Conservation (phyloP, 2,329 filamentous ascomycete genomes). For the Nannizzia gypsea region DNA sequence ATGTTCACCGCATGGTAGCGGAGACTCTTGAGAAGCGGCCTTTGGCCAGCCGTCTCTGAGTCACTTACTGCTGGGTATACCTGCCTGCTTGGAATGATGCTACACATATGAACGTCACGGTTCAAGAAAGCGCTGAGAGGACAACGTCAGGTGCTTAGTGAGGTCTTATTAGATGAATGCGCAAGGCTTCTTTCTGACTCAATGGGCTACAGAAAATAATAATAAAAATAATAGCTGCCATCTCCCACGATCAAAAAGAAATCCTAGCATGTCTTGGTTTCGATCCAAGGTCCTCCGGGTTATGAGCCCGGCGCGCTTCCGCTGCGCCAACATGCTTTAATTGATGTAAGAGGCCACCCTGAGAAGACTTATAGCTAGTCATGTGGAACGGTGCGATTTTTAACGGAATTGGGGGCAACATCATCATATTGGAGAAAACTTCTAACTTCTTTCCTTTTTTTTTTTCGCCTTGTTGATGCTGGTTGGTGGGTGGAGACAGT, state of each 20-base stretch:
- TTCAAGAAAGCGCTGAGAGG: too few species aligned
- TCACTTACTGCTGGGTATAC: background rate
- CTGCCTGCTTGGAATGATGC: background rate
- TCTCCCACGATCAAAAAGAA: conserved; percentile 5
- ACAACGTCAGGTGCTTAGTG: background rate
- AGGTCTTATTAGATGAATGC: background rate
- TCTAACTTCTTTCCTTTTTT: background rate
- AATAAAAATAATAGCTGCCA: background rate
- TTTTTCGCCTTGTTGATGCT: background rate
- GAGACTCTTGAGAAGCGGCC: conserved; percentile 5
- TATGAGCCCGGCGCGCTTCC: conserved; percentile 31
- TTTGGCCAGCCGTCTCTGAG: background rate
- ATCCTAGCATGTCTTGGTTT: conserved; percentile 15
- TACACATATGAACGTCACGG: background rate
- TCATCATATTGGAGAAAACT: background rate
- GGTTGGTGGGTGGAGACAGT: background rate
- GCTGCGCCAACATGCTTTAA: conserved; percentile 23
- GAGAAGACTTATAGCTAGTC: background rate
- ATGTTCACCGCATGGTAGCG: conserved; percentile 35
- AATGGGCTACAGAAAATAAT: background rate
- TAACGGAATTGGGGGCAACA: background rate
- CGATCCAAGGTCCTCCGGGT: conserved; percentile 26
- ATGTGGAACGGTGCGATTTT: background rate
- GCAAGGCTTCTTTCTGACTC: background rate
- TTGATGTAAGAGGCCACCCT: background rate